These are phyloP conservation scores for Leucosporidium yakuticum DNA, from an alignment of 768 basidiomycete genomes.

Conservation along the genomic window DNA sequence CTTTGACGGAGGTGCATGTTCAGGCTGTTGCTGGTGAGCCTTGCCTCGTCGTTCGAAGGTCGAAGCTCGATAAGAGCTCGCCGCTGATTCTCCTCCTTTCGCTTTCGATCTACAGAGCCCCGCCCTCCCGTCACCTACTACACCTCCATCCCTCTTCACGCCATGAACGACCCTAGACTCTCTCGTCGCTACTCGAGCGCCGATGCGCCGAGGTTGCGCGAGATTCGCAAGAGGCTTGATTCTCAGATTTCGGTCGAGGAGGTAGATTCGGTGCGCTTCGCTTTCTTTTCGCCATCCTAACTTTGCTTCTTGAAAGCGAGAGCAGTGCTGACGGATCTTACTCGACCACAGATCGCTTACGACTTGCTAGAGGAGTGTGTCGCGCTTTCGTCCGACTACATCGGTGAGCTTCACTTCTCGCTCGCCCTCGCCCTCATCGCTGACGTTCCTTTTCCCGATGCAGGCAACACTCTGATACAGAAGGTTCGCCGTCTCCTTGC, in stretches of 20 bases:
- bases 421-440: background rate
- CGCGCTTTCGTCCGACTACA: conserved; percentile 93
- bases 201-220: conserved; percentile 87
- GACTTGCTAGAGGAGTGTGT: conserved; percentile 95
- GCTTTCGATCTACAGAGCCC: conserved; percentile 56
- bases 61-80: background rate
- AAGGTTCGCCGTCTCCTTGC: conserved; percentile 19
- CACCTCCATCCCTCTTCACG: conserved; percentile 83
- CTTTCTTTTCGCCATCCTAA: background rate
- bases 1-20: conserved; percentile 77
- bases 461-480: conserved; percentile 67
- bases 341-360: conserved; percentile 55
- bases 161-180: conserved; percentile 41
- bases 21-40: conserved; percentile 77
- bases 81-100: background rate
- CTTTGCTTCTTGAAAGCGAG: background rate
- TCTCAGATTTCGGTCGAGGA: conserved; percentile 61
- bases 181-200: conserved; percentile 47
- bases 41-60: conserved; percentile 29
- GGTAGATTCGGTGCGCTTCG: conserved; percentile 55
- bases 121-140: conserved; percentile 93
- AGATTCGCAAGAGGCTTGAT: conserved; percentile 88
- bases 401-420: conserved; percentile 47
- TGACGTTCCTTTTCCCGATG: background rate
- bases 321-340: background rate